Evolutionary conservation across 371 early-diverging fungal species (phyloP), one percentile per base, ranked within the genome.

Genomic region (Apophysomyces elegans): DNA sequence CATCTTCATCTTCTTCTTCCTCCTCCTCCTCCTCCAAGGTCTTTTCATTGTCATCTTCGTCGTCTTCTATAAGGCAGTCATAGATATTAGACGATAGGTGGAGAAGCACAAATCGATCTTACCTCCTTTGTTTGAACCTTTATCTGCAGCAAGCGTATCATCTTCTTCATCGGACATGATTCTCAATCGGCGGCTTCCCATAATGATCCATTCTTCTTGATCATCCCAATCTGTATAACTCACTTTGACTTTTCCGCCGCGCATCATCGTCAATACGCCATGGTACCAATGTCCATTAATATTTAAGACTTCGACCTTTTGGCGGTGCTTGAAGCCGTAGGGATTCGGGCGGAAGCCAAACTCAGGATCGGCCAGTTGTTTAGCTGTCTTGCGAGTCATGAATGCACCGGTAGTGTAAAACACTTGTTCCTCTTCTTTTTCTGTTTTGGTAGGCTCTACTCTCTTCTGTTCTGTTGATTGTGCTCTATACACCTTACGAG

Each of bases 181-280:
- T 37, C 63, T 50, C 13, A 80, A 45, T 5, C 86, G 76, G 35
- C 78, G 73, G 57, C 88, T 88, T 16, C 83, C 88, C 62, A 82
- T 78, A 7, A 80, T 81, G n/a, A 88, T 74, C 89, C 89, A 88
- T 61, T 88, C 88, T 57, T 87, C 87, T 59, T 83, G 78, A 8
- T 78, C 65, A 12, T 79, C 77, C 86, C 88, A 88, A 16, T 81
- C 88, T 37, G 71, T 70, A 63, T 86, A 88, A 26, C 64, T 69
- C 1, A 88, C 77, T 56, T 75, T 76, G 38, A 88, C 85, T 69
- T 76, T 84, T 4, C 78, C 75, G 12, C 71, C 71, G 26, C 81
- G 59, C 71, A 86, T 72, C 54, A 68, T 72, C 8, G 77, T 76
- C 57, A 88, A 69, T 0, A 67, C 43, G 11, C 84, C 89, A 14